Percentiles rank a stretch among this genome's conserved stretches.
These are phyloP conservation scores for Alternaria sp. DNA, from an alignment of 2,329 filamentous ascomycete genomes.

Conservation along the genomic window DNA sequence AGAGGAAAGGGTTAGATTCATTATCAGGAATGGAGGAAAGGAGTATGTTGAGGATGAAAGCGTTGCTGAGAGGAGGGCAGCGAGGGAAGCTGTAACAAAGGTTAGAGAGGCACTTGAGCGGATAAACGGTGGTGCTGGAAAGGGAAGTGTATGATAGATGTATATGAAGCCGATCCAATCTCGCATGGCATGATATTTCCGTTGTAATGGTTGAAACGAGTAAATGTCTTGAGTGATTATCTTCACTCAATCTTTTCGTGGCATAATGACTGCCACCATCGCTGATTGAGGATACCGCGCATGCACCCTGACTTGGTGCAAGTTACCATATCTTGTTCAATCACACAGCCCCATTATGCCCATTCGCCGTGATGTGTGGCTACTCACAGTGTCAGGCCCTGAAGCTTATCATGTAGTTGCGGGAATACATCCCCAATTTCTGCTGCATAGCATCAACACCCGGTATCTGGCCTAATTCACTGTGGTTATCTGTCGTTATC, in stretches of 20 bases:
- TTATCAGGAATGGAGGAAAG: slow-evolving; percentile 57
- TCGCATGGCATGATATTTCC: not conserved
- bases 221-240: not conserved
- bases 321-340: too few relatives aligned
- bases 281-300: too few relatives aligned
- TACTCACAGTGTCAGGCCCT: too few relatives aligned
- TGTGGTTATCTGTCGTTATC: not conserved
- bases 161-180: not conserved
- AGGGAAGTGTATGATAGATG: slow-evolving; percentile 12
- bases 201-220: not conserved
- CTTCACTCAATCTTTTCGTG: not conserved
- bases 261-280: too few relatives aligned
- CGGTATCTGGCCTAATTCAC: not conserved
- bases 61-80: slow-evolving; percentile 49
- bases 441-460: not conserved
- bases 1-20: slow-evolving; percentile 58
- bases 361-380: too few relatives aligned
- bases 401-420: too few relatives aligned
- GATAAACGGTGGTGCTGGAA: slow-evolving; percentile 25
- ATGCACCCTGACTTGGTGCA: too few relatives aligned
- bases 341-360: too few relatives aligned
- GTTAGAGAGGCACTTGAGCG: slow-evolving; percentile 58
- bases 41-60: slow-evolving; percentile 41
- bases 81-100: slow-evolving; percentile 56
- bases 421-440: too few relatives aligned